Evolutionary conservation across 805 yeast genomes (phyloP), one percentile per base, ranked within the genome.

Genomic region (Wickerhamiella alocasiicola): DNA sequence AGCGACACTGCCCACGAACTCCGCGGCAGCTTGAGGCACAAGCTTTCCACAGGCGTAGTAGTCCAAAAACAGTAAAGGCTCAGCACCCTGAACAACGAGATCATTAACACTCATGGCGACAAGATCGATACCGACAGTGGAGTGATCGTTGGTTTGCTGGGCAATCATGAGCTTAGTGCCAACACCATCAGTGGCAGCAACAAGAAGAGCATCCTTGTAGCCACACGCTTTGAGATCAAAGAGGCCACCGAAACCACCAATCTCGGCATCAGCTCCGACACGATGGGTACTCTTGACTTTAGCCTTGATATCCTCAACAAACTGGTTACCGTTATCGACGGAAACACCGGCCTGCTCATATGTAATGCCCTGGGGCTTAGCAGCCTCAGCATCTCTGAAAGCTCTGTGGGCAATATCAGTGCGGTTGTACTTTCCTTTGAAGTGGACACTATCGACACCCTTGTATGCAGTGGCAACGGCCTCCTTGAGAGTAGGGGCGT

Each of bases 51-150:
- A 81, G 13, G 99, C 98, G 62, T 81, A 91, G 66, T 91, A 91
- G 64, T 91, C 99, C 50, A 91, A 70, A 67, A 91, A 91, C 58
- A 91, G 71, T 53, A 91, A 70, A 38, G 98, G 96, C 63, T 91
- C 98, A 25, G 98, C 98, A 57, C 99, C 99, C 68, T 93, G 98
- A 16, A 91, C 99, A 42, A 91, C 84, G 54, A 91, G 71, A 63
- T 91, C 99, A 57, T 91, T 91, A 31, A 91, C 99, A 58, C 87
- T 93, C 99, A 91, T 91, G 45, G 97, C 99, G 39, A 91, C 99
- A 48, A 91, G 72, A 63, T 91, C 99, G 52, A 91, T 84, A 58
- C 99, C 99, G 32, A 91, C 99, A n/a, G 98, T 88, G 59, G 84
- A 76, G 58, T 93, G 97, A 44, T 81, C 81, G 53, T 78, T 68